Evolutionary conservation across 495 filamentous ascomycete species (phyloP).

Genomic region (Tuber borchii): DNA sequence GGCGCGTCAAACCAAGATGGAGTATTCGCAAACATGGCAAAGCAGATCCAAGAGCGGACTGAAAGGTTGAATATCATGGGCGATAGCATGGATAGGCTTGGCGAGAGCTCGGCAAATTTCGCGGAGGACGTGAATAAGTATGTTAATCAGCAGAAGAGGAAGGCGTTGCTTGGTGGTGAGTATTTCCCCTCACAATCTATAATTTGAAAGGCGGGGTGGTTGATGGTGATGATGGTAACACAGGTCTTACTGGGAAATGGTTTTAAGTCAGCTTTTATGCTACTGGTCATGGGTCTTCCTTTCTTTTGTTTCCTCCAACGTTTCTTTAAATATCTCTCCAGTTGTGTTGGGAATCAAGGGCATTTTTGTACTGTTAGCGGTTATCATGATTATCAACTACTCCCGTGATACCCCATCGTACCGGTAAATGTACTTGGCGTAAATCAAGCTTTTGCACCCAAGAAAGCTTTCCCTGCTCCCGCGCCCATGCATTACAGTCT

Average conservation of each 20-base stretch:
- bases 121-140: conserved; percentile 81
- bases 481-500: background rate
- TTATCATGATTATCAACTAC: background rate
- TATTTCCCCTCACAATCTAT: conserved; percentile 46
- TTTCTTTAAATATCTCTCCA: background rate
- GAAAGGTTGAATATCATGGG: conserved; percentile 75
- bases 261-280: conserved; percentile 17
- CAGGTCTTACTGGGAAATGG: conserved; percentile 39
- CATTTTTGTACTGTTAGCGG: background rate
- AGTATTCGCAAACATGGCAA: conserved; percentile 65
- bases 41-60: conserved; percentile 81
- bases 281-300: background rate
- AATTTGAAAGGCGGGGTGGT: conserved; percentile 4
- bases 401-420: background rate
- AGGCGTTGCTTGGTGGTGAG: conserved; percentile 61
- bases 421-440: background rate
- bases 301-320: background rate
- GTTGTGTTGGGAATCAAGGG: background rate
- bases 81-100: conserved; percentile 73
- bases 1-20: conserved; percentile 48
- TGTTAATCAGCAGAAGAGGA: conserved; percentile 76
- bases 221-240: conserved; percentile 9
- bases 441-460: background rate
- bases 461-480: background rate
- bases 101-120: conserved; percentile 72